Evolutionary conservation across 306 rosid genomes (phyloP).

Genomic region (Prunus mira): DNA sequence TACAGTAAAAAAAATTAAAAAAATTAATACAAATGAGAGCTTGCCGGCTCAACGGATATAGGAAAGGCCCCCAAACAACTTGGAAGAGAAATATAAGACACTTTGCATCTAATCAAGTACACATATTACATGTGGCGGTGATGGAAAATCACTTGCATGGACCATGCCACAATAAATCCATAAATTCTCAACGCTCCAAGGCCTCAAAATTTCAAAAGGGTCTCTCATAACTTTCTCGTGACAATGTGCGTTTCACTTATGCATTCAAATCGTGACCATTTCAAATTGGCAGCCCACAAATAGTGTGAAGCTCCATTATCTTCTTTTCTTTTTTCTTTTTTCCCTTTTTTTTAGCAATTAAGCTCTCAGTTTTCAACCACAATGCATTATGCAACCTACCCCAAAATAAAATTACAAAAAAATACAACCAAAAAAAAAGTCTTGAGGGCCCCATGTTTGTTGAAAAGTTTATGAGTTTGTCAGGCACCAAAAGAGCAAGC

Average conservation of each 20-base stretch:
- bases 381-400: background rate
- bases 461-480: background rate
- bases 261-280: background rate
- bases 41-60: background rate
- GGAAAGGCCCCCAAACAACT: background rate
- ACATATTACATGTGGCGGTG: background rate
- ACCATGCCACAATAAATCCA: constrained; percentile 4
- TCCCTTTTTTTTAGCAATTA: background rate
- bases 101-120: background rate
- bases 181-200: background rate
- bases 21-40: background rate
- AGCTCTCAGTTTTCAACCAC: background rate
- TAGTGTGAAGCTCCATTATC: background rate
- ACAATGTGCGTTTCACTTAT: background rate
- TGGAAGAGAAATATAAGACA: background rate
- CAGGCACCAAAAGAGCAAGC: constrained; percentile 12
- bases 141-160: background rate
- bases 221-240: background rate
- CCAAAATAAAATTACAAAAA: no score
- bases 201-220: background rate
- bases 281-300: background rate
- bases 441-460: background rate
- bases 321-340: background rate
- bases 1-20: background rate
- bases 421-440: background rate